Evolutionary conservation across 2,329 filamentous ascomycete species (phyloP).

Genomic region (Verticillium klebahnii): DNA sequence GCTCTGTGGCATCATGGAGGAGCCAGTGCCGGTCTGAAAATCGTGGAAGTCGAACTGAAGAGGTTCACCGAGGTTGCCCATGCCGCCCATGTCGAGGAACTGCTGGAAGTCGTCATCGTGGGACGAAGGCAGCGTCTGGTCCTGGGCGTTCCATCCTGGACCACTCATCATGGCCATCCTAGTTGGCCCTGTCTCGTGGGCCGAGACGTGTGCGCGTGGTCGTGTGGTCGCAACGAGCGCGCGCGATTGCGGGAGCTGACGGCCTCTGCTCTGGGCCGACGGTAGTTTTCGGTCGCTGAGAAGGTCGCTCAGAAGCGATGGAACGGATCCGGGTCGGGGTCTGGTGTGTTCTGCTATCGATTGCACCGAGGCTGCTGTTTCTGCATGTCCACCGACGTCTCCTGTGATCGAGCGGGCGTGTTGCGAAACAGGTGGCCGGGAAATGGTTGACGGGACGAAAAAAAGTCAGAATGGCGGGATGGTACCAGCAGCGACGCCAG

Average conservation of each 20-base stretch:
- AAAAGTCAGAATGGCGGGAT: background rate
- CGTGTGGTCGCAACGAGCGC: background rate
- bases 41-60: slow-evolving; percentile 58
- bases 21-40: slow-evolving; percentile 37
- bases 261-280: background rate
- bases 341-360: background rate
- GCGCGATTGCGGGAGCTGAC: background rate
- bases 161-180: slow-evolving; percentile 47
- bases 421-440: background rate
- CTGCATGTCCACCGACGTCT: background rate
- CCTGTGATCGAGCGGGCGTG: background rate
- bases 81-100: slow-evolving; percentile 56
- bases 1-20: slow-evolving; percentile 33
- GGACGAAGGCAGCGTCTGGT: slow-evolving; percentile 46
- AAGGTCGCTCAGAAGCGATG: background rate
- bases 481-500: background rate
- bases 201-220: background rate
- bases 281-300: background rate
- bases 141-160: slow-evolving; percentile 50
- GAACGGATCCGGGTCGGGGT: background rate
- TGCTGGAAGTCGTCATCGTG: slow-evolving; percentile 60
- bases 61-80: slow-evolving; percentile 46
- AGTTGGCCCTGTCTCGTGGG: background rate
- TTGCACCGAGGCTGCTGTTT: background rate
- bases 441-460: background rate